A percentile compares a stretch with the other conserved stretches of the same genome.
Evolutionary conservation across 2,329 filamentous ascomycete species (phyloP).

Genomic region (Sporothrix sp.): DNA sequence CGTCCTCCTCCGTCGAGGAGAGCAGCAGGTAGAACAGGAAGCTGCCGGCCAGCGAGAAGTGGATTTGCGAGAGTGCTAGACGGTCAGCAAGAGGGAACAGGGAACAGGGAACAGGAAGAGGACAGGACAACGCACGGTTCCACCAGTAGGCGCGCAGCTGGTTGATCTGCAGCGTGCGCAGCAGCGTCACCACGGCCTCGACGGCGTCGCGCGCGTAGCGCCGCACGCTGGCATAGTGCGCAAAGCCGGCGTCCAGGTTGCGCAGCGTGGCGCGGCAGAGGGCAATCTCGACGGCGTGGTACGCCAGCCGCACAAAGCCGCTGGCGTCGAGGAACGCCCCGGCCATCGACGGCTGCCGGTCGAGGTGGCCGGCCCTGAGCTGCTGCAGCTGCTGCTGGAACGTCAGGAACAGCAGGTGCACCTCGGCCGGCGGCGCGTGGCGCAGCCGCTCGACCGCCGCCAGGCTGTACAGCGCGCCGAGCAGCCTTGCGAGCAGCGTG

Average conservation of each 20-base stretch:
- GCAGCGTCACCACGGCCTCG: neutral
- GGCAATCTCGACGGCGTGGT: neutral
- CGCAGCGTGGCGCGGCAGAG: neutral
- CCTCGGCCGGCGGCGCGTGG: neutral
- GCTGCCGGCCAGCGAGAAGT: neutral
- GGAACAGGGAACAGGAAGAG: no score
- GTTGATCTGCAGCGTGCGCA: neutral
- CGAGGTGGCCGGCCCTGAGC: neutral
- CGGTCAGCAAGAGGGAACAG: no score
- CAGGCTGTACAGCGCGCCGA: neutral
- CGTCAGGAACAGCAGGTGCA: neutral
- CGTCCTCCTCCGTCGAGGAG: neutral
- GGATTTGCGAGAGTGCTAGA: neutral
- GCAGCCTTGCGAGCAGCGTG: neutral
- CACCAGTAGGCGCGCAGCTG: neutral
- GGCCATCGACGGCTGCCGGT: neutral
- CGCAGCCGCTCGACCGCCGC: neutral
- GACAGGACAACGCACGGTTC: neutral
- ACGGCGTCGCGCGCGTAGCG: neutral
- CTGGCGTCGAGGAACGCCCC: neutral
- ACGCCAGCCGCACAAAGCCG: neutral
- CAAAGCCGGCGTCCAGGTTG: neutral
- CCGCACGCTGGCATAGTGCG: neutral
- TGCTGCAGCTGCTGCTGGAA: neutral
- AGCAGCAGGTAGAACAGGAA: neutral